Conservation (phyloP, 2,329 filamentous ascomycete species). For the Pestalotiopsis fici region DNA sequence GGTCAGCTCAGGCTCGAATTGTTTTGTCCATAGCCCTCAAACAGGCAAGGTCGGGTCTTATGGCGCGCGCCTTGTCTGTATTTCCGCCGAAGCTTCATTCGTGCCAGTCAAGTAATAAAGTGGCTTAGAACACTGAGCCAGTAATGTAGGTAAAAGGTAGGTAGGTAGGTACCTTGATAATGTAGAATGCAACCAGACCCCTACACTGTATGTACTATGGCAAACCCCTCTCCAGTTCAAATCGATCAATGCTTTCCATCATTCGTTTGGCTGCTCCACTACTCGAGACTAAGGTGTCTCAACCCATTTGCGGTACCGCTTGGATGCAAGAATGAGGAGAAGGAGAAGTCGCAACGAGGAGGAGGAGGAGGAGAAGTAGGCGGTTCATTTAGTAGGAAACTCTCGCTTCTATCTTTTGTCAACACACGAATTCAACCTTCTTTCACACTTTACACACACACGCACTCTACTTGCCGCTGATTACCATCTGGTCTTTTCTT, state of each 20-base stretch:
- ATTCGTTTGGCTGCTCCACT: not conserved
- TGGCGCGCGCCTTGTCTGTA: not conserved
- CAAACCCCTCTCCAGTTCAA: not conserved
- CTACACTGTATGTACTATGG: not conserved
- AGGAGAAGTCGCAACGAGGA: not conserved
- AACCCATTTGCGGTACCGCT: not conserved
- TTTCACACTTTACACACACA: not conserved
- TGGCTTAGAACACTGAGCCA: too few relatives aligned
- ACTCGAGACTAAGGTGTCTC: not conserved
- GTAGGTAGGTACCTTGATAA: not conserved
- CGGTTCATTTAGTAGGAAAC: not conserved
- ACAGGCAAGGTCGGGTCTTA: not conserved
- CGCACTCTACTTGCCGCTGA: too few relatives aligned
- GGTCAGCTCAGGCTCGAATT: not conserved
- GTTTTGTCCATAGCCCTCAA: not conserved
- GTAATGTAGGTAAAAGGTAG: too few relatives aligned
- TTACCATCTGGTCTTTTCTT: too few relatives aligned
- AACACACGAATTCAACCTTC: not conserved
- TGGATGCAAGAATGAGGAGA: not conserved
- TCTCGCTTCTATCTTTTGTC: not conserved
- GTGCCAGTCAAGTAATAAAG: too few relatives aligned
- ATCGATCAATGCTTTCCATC: not conserved
- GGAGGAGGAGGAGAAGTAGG: not conserved
- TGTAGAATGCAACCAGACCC: not conserved
- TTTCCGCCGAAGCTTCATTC: not conserved